These are phyloP conservation scores for Gomphus bonarii DNA, from an alignment of 1,284 basidiomycete genomes.

Conservation along the genomic window DNA sequence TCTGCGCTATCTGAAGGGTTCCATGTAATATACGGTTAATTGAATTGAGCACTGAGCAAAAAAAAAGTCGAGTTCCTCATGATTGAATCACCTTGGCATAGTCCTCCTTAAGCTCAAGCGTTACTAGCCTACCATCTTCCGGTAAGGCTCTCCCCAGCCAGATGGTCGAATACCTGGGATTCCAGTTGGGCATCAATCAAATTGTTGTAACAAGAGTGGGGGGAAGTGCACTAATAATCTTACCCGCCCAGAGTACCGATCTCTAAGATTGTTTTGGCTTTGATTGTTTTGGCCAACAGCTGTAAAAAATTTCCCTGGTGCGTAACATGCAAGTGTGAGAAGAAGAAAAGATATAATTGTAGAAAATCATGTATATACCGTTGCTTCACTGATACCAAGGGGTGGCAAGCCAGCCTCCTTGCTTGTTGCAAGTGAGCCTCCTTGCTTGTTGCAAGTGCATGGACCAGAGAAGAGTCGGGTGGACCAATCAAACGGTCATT, in stretches of 20 bases:
- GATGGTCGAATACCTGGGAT: constrained; percentile 43
- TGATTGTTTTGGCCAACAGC: constrained; percentile 35
- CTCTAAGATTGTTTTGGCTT: constrained; percentile 44
- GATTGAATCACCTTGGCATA: constrained; percentile 17
- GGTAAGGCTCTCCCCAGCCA: constrained; percentile 49
- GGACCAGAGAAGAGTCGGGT: constrained; percentile 33
- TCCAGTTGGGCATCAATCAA: not conserved
- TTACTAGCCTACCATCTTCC: constrained; percentile 34
- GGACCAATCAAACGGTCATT: constrained; percentile 39
- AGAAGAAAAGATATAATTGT: not conserved
- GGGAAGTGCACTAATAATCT: constrained; percentile 16
- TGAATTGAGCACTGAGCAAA: constrained; percentile 16
- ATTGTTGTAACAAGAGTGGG: not conserved
- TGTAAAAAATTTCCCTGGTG: constrained; percentile 49
- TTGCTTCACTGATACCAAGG: too few relatives aligned
- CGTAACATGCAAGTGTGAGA: not conserved
- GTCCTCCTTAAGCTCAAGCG: constrained; percentile 31
- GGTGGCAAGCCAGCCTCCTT: too few relatives aligned
- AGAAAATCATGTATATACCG: not conserved
- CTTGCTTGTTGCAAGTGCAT: too few relatives aligned
- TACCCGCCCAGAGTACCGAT: constrained; percentile 56
- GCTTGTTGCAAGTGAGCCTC: too few relatives aligned
- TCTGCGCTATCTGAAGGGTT: constrained; percentile 25
- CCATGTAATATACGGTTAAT: too few relatives aligned
- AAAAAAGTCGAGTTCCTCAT: constrained; percentile 40